These are phyloP conservation scores for Zymoseptoria tritici DNA, from an alignment of 2,329 filamentous ascomycete species.

Conservation along the genomic window DNA sequence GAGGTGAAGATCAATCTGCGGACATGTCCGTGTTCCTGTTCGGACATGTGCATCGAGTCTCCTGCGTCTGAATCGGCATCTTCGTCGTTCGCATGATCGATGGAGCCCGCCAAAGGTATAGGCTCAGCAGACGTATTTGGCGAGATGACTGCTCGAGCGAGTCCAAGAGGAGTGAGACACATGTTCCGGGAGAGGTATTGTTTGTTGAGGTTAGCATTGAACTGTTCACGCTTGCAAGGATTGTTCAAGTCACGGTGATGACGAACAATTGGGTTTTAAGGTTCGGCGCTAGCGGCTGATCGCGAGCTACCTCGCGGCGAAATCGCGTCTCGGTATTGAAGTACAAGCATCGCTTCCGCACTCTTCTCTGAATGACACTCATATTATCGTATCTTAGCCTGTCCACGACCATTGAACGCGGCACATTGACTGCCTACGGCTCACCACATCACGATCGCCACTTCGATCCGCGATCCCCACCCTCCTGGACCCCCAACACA, in stretches of 20 bases:
- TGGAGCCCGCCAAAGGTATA: neutral
- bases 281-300: neutral
- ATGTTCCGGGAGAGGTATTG: neutral
- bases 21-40: constrained; percentile 2
- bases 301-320: neutral
- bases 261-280: neutral
- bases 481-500: neutral
- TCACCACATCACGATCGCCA: neutral
- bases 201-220: neutral
- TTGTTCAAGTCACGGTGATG: neutral
- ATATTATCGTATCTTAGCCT: neutral
- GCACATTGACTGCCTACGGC: neutral
- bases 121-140: neutral
- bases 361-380: neutral
- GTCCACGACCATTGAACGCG: neutral
- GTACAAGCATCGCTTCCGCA: neutral
- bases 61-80: neutral
- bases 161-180: neutral
- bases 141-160: neutral
- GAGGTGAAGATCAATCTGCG: constrained; percentile 35
- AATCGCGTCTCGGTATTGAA: neutral
- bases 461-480: neutral
- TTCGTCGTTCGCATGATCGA: neutral
- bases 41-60: neutral
- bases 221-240: neutral